Conservation (phyloP, 2,329 filamentous ascomycete species). For the Esteya vermicola region DNA sequence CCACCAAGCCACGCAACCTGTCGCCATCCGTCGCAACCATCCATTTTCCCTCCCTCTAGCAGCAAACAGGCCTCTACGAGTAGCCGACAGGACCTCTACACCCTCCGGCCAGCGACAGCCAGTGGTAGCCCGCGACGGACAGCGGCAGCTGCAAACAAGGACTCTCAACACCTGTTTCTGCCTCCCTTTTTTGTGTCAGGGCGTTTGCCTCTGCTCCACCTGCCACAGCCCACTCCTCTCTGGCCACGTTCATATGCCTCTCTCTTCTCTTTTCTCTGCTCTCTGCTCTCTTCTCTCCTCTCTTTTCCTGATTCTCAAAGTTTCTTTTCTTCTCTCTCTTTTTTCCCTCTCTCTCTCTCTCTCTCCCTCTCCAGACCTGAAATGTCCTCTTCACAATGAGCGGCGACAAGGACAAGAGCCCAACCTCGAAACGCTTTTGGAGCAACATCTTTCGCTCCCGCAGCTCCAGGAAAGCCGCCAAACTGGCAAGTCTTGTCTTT, state of each 20-base stretch:
- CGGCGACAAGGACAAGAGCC: slow-evolving; percentile 22
- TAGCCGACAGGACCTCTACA: too few species aligned
- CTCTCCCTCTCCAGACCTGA: background rate
- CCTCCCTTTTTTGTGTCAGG: too few species aligned
- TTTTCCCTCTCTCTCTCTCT: background rate
- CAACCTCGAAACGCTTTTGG: slow-evolving; percentile 32
- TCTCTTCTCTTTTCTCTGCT: background rate
- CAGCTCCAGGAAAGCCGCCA: slow-evolving; percentile 23
- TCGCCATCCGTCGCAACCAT: too few species aligned
- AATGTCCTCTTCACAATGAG: slow-evolving; percentile 9
- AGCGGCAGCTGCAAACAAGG: too few species aligned
- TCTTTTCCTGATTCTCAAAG: background rate
- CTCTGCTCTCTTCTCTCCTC: background rate
- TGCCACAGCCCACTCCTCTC: too few species aligned
- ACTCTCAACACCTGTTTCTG: too few species aligned
- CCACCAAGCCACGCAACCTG: too few species aligned
- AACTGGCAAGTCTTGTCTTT: slow-evolving; percentile 16
- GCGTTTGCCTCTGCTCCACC: background rate
- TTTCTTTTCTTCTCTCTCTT: background rate
- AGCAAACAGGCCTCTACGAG: too few species aligned
- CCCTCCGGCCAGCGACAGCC: too few species aligned
- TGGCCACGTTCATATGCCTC: background rate
- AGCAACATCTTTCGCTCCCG: slow-evolving; percentile 31
- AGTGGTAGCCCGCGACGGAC: too few species aligned
- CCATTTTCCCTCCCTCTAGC: too few species aligned